Percentiles rank a stretch among this genome's conserved stretches.
phyloP scores from a whole-genome alignment of 1,284 basidiomycete genomes.

The Erythrobasidium hasegawianum region DNA sequence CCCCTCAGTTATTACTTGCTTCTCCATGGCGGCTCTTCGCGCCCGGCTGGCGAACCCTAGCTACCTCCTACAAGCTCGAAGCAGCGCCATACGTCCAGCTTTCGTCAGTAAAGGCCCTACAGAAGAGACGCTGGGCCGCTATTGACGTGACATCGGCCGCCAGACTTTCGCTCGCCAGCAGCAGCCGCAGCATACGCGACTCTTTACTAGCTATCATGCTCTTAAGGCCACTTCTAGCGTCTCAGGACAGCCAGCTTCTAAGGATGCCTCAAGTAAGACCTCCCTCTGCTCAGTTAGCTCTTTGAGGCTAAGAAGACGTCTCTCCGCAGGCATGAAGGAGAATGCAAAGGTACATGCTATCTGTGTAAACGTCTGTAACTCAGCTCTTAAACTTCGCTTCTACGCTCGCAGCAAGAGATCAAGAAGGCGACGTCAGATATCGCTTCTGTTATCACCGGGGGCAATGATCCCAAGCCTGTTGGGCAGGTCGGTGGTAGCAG shows the following conservation, averaged over 20 bases:
- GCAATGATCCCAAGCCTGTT: constrained; percentile 34
- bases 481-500: constrained; percentile 16
- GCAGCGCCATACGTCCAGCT: neutral
- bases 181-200: neutral
- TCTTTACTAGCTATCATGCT: constrained; percentile 23
- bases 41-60: no score
- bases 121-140: neutral
- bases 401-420: constrained; percentile 31
- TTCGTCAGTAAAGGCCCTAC: neutral
- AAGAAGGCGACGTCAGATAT: constrained; percentile 37
- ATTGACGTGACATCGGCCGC: neutral
- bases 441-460: constrained; percentile 37
- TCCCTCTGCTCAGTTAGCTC: no score
- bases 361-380: neutral
- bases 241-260: constrained; percentile 33
- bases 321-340: constrained; percentile 40
- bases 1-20: no score
- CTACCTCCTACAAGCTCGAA: neutral
- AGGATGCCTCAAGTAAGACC: constrained; percentile 19
- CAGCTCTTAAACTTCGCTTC: neutral
- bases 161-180: neutral
- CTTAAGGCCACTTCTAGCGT: constrained; percentile 33
- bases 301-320: no score
- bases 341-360: constrained; percentile 32
- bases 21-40: no score